These are phyloP conservation scores for Nannizziopsis arthrosporioides DNA, from an alignment of 2,329 filamentous ascomycete species.

Conservation along the genomic window DNA sequence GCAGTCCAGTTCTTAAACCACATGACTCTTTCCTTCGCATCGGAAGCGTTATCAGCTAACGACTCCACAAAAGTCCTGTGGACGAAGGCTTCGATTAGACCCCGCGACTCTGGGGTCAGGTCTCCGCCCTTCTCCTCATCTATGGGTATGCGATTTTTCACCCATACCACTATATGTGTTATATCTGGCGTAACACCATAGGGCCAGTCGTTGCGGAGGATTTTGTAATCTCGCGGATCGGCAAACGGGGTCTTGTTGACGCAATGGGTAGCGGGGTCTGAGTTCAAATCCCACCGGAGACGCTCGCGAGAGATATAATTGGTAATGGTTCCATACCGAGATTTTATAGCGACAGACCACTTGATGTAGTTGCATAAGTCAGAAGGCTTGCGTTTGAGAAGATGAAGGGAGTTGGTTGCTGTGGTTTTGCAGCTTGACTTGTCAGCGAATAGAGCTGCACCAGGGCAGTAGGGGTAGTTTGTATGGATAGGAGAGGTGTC, in stretches of 20 bases:
- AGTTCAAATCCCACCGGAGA: slow-evolving; percentile 39
- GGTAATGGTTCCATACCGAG: slow-evolving; percentile 45
- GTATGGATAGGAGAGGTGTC: slow-evolving; percentile 16
- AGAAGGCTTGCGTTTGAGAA: slow-evolving; percentile 48
- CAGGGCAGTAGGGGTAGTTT: not conserved
- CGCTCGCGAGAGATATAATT: slow-evolving; percentile 46
- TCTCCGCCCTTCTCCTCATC: slow-evolving; percentile 36
- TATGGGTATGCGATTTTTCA: slow-evolving; percentile 40
- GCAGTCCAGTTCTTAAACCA: slow-evolving; percentile 57
- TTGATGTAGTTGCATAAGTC: slow-evolving; percentile 48
- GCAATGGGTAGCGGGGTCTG: slow-evolving; percentile 16
- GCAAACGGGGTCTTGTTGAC: slow-evolving; percentile 43
- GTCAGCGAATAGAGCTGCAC: slow-evolving; percentile 5
- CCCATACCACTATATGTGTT: slow-evolving; percentile 48
- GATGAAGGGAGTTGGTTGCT: slow-evolving; percentile 43
- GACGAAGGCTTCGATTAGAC: slow-evolving; percentile 41
- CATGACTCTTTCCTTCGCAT: slow-evolving; percentile 38
- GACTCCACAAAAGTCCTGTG: slow-evolving; percentile 38
- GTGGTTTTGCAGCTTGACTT: slow-evolving; percentile 5
- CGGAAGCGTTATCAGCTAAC: slow-evolving; percentile 28
- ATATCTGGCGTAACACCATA: slow-evolving; percentile 47
- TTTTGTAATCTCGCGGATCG: slow-evolving; percentile 43
- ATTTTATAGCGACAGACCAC: slow-evolving; percentile 46
- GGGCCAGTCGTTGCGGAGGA: slow-evolving; percentile 53
- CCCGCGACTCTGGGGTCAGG: slow-evolving; percentile 40